Percentiles rank a stretch among this genome's conserved stretches.
Evolutionary conservation across 176 grass and related monocot genomes (phyloP).

Genomic region (Poa annua): DNA sequence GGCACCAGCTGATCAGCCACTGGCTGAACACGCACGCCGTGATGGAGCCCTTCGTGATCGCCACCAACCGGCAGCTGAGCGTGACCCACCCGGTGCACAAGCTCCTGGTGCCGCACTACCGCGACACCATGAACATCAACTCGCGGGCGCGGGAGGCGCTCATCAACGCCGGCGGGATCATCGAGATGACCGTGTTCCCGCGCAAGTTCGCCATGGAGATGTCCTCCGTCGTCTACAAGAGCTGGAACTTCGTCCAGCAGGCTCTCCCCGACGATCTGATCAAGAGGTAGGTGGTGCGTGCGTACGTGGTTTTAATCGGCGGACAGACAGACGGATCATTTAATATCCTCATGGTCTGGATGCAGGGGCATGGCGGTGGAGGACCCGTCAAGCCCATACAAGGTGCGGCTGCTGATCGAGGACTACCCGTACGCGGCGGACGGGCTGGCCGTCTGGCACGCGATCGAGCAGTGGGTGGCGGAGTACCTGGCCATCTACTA

Average conservation of each 20-base stretch:
- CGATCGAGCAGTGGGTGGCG: conserved; percentile 55
- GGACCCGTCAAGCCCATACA: conserved; percentile 45
- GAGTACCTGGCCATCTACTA: conserved; percentile 66
- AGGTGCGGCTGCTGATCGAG: conserved; percentile 46
- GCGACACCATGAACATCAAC: conserved; percentile 17
- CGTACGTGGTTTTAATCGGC: no score
- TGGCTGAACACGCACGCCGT: conserved; percentile 22
- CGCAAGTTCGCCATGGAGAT: conserved; percentile 17
- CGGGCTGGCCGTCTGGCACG: conserved; percentile 51
- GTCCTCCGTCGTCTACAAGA: neutral
- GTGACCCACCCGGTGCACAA: conserved; percentile 3
- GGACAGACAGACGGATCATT: neutral
- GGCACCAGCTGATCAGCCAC: conserved; percentile 27
- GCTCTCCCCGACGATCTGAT: conserved; percentile 8
- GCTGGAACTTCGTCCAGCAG: conserved; percentile 15
- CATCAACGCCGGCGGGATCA: neutral
- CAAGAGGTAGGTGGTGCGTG: neutral
- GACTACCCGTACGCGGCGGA: conserved; percentile 52
- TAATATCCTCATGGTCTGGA: neutral
- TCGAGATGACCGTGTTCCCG: neutral
- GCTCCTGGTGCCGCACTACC: conserved; percentile 3
- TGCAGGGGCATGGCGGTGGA: conserved; percentile 29
- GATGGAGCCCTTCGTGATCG: conserved; percentile 15
- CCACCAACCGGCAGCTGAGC: conserved; percentile 11
- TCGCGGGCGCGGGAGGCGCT: neutral